Evolutionary conservation across 2,329 filamentous ascomycete species (phyloP), one percentile per base, ranked within the genome.

Genomic region (Metarhizium robertsii): DNA sequence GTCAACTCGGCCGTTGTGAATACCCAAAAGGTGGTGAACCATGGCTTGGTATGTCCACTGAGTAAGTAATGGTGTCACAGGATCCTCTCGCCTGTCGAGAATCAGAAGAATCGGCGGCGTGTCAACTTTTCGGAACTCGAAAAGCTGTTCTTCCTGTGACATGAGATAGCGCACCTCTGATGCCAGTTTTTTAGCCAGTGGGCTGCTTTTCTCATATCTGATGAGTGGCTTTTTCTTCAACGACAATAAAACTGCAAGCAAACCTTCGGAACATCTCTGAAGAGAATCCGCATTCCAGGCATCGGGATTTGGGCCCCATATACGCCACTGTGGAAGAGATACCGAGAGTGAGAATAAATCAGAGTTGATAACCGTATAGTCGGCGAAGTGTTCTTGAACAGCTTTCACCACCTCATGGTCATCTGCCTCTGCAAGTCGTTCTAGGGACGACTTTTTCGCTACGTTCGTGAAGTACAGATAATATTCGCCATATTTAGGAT

Each of bases 21-120:
- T 96, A 5, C 94, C 94, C 13, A 99, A 78, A 2, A 97, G 75
- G 66, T 99, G 94, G 68, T 99, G 94, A 0, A 99, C 94, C 92
- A 99, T 99, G n/a, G 94, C 94, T 72, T 99, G 94, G 66, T 99
- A 99, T 30, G 94, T 99, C 94, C 94, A 99, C 69, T 99, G 94
- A 2, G 91, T 96, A 51, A 99, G 79, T 11, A 99, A 75, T 0
- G 94, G 94, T 3, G 94, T 99, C 52, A 97, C 88, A 0, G 94
- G 92, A 65, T 99, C 94, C 67, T 96, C 92, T 69, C 94, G 83
- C 46, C 94, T 84, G 71, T 99, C 94, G 34, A 99, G 74, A 54
- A 99, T 83, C 38, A 99, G 79, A 14, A 99, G 77, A 62, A 99
- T 92, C 0, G 95, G 94, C 8, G 92, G 89, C 0, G 94, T 99